These are phyloP conservation scores for Pseudomicrostroma phylloplanum DNA, from an alignment of 1,284 basidiomycete genomes.

Conservation along the genomic window DNA sequence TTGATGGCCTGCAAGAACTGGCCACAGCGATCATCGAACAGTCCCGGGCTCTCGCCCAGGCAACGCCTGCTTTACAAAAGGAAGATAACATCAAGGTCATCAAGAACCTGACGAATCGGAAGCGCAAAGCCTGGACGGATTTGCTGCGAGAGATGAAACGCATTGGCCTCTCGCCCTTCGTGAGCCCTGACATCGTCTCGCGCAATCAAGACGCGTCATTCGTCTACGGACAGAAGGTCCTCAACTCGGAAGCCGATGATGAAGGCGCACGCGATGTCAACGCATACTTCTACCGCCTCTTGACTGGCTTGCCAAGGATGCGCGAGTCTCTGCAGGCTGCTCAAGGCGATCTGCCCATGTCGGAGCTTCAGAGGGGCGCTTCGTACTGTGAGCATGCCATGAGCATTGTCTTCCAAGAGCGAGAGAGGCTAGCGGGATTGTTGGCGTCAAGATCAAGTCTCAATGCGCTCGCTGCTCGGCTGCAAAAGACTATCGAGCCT, in stretches of 20 bases:
- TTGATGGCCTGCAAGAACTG: conserved; percentile 58
- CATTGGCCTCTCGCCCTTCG: conserved; percentile 60
- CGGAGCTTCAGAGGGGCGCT: conserved; percentile 74
- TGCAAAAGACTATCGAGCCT: neutral
- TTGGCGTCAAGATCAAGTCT: neutral
- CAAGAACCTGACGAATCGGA: conserved; percentile 70
- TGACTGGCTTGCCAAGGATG: conserved; percentile 65
- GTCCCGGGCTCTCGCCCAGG: conserved; percentile 58
- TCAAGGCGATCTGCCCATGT: conserved; percentile 72
- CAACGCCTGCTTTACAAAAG: conserved; percentile 37
- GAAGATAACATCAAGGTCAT: conserved; percentile 60
- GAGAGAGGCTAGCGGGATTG: conserved; percentile 15
- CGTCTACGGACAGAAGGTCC: conserved; percentile 58
- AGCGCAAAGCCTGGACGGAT: conserved; percentile 86
- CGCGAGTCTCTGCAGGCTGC: conserved; percentile 65
- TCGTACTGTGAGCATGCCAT: conserved; percentile 70
- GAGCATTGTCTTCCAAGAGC: conserved; percentile 25
- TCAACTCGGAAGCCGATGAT: conserved; percentile 14
- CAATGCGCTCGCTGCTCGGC: neutral
- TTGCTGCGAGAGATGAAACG: conserved; percentile 81
- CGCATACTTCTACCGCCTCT: conserved; percentile 67
- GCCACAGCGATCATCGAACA: conserved; percentile 70
- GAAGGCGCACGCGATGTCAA: conserved; percentile 54
- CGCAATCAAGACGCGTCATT: conserved; percentile 65
- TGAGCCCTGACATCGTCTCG: conserved; percentile 61